Evolutionary conservation across 345 rosid species (phyloP), one percentile per base, ranked within the genome.

Genomic region (Dipteronia dyeriana): DNA sequence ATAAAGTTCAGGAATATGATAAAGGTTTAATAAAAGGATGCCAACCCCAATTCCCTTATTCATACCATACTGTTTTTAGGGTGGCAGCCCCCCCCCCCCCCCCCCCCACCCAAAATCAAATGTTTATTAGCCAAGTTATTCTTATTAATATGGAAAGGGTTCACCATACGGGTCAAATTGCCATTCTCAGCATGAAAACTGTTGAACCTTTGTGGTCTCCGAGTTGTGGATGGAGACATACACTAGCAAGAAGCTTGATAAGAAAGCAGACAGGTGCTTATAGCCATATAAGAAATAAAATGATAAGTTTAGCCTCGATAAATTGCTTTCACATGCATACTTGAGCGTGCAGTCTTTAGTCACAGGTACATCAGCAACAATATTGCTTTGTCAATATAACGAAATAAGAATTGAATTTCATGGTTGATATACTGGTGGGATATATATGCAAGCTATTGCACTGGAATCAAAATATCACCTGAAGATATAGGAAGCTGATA

Each of bases 401-500:
- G 54, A 8, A 47, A 68, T 12, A 39, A n/a, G 12, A 41, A 25
- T 20, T 7, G 22, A 14, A 43, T 3, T 22, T 1, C 22, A 26
- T 20, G 53, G 31, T 11, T 19, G 17, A 26, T 39, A 16, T 4
- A 26, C 47, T 49, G 66, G 31, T 9, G 17, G 29, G 43, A 31
- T 59, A 4, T 45, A 70, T 23, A 65, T 9, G 3, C 41, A 59
- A 19, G 10, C 41, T 25, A 20, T 77, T 16, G 9, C 64, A 54
- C 4, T 66, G n/a, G 19, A 59, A 34, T 34, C 61, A 77, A 73
- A 43, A 70, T 22, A 65, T 81, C 79, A 96, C 99, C 99, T 94
- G 99, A 88, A 68, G 99, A 92, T 92, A 86, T 91, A 71, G 99
- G 99, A 77, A 94, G 92, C 75, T 96, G 85, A 79, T 92, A 96